Conservation (phyloP, 2,329 filamentous ascomycete genomes). For the Claviceps monticola region DNA sequence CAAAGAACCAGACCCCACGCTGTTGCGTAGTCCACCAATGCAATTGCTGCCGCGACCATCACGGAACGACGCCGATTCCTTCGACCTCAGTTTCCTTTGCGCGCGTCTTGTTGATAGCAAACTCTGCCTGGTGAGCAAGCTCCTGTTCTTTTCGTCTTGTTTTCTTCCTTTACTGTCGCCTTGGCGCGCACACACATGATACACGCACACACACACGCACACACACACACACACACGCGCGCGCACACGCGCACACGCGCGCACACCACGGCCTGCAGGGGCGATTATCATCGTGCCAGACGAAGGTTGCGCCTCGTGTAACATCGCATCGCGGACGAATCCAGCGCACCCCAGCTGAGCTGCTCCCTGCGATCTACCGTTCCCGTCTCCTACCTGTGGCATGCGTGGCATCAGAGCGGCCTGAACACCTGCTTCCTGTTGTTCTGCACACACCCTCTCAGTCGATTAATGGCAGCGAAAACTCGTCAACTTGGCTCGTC, state of each 20-base stretch:
- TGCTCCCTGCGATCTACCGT: not conserved
- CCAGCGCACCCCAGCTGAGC: not conserved
- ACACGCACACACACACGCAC: too few species aligned
- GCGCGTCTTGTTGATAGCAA: not conserved
- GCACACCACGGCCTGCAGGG: not conserved
- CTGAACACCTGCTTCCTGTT: not conserved
- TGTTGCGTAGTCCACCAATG: slow-evolving; percentile 5
- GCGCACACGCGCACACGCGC: too few species aligned
- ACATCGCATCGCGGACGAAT: slow-evolving; percentile 7
- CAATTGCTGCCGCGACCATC: slow-evolving; percentile 4
- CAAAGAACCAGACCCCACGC: slow-evolving; percentile 6
- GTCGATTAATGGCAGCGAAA: not conserved
- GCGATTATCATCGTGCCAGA: not conserved
- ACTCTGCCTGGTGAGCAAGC: slow-evolving; percentile 2
- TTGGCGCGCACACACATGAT: too few species aligned
- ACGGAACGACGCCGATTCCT: slow-evolving; percentile 9
- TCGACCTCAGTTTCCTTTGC: slow-evolving; percentile 4
- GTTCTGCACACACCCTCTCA: not conserved
- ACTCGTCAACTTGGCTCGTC: not conserved
- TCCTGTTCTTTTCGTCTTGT: not conserved
- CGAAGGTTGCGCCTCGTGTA: slow-evolving; percentile 6
- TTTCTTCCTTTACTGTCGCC: not conserved
- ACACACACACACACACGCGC: too few species aligned
- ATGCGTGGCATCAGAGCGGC: not conserved
- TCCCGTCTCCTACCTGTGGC: not conserved